Percentiles rank a stretch among this genome's conserved stretches.
These are phyloP conservation scores for Solanum chaucha DNA, from an alignment of 257 asterid genomes.

Conservation along the genomic window DNA sequence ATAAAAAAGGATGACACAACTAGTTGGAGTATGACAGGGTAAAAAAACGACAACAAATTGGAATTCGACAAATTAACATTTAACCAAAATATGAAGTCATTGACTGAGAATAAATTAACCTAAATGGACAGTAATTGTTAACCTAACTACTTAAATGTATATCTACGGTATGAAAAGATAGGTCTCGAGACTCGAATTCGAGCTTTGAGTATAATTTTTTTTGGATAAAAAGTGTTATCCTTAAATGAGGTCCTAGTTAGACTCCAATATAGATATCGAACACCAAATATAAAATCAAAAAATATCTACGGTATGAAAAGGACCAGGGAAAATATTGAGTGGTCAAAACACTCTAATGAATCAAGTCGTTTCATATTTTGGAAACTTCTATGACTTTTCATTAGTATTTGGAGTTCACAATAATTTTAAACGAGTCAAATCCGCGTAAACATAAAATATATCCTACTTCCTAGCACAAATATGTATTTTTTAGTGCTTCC, in stretches of 20 bases:
- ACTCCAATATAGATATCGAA: too few species aligned
- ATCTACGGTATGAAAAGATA: not conserved
- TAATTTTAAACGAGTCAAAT: not conserved
- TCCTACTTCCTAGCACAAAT: not conserved
- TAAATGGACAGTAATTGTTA: not conserved
- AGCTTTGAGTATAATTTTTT: not conserved
- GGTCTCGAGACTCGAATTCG: not conserved
- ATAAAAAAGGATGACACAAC: not conserved
- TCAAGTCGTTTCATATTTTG: not conserved
- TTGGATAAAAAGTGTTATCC: too few species aligned
- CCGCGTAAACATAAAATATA: not conserved
- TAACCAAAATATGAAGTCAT: not conserved
- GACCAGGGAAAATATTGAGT: not conserved
- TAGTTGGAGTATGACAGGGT: not conserved
- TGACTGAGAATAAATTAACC: not conserved
- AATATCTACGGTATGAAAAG: not conserved
- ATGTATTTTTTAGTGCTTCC: not conserved
- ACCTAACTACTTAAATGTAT: not conserved
- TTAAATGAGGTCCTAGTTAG: too few species aligned
- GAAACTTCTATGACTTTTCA: not conserved
- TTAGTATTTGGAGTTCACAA: not conserved
- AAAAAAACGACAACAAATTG: not conserved
- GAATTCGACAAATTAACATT: not conserved
- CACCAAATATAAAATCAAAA: too few species aligned
- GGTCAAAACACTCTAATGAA: not conserved